Base-by-base conservation (phyloP, 2,329 filamentous ascomycete genomes). In the Byssothecium circinans region DNA sequence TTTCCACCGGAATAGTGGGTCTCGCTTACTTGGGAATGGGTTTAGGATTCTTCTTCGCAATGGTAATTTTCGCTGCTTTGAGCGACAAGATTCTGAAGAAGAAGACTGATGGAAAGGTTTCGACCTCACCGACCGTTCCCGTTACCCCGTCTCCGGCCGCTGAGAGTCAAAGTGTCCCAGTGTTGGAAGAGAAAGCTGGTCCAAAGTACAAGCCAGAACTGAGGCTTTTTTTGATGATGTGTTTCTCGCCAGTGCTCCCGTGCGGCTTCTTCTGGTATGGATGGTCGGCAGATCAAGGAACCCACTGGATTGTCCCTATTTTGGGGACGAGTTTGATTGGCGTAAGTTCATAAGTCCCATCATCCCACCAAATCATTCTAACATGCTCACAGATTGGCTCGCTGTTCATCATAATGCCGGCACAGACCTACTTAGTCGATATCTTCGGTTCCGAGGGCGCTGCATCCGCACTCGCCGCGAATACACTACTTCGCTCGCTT, bases 21-120 rank as follows among this genome's bases (percentile, higher is more conserved):
- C 80, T 95, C 4, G 80, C 88, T 1, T 95, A 92, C 68, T 58
- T 85, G 5, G 90, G 88, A 10, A 82, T 83, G 41, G 80, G 79
- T 1, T 68, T 78, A n/a, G 81, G 82, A 41, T 79, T 80, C 15
- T 27, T 57, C 8, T 15, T 56, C 15, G 43, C 36, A 25, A 23
- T 54, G 14, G 32, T 52, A n/a, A 42, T 51, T 18, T 51, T 49
- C 34, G 45, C 35, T 19, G 41, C 47, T 11, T 20, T 41, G 4
- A 50, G 33, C 29, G 56, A 54, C 17, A 47, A 47, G 18, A 36
- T 45, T 17, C 38, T 50, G 15, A 35, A 41, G 32, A 37, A 32
- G 12, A 48, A 43, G 33, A 33, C 40, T 15, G 11, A n/a, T n/a
- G 3, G 11, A 39, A 43, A 23, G 18, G 20, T 14, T 25, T 17